Evolutionary conservation across 208 protist genomes (phyloP).

Genomic region (Acanthamoeba sp.): DNA sequence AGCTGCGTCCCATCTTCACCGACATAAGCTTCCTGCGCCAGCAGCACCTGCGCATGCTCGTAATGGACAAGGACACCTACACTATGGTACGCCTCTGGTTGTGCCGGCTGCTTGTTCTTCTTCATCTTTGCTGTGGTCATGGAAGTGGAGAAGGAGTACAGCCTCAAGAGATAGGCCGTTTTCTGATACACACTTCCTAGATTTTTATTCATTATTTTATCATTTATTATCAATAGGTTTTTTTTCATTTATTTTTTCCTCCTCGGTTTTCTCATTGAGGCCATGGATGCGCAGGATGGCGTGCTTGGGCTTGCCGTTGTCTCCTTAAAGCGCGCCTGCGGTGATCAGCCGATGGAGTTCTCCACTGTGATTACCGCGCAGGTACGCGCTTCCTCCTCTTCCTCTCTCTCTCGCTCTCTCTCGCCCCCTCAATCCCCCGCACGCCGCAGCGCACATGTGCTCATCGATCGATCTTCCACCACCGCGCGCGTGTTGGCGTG

Average conservation of each 20-base stretch:
- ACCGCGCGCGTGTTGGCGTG: too few relatives aligned
- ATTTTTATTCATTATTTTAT: background rate
- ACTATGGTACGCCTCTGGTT: background rate
- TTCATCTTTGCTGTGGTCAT: background rate
- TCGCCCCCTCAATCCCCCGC: too few relatives aligned
- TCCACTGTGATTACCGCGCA: background rate
- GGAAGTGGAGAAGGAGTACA: conserved; percentile 6
- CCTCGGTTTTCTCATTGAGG: background rate
- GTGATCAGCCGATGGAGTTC: conserved; percentile 45
- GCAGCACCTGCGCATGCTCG: conserved; percentile 36
- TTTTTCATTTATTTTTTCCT: background rate
- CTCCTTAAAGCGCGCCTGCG: conserved; percentile 50
- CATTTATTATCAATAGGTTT: background rate
- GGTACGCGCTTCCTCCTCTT: too few relatives aligned
- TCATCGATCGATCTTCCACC: too few relatives aligned
- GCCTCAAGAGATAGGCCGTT: conserved; percentile 7
- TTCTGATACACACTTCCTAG: conserved; percentile 21
- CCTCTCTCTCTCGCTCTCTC: too few relatives aligned
- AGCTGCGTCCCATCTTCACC: conserved; percentile 62
- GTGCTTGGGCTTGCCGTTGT: conserved; percentile 34
- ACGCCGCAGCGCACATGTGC: too few relatives aligned
- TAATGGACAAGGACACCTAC: conserved; percentile 62
- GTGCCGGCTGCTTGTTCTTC: too few relatives aligned
- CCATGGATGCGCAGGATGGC: background rate
- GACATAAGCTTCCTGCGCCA: conserved; percentile 34